Base-by-base conservation (phyloP, 257 asterid genomes). In the Petunia axillaris region DNA sequence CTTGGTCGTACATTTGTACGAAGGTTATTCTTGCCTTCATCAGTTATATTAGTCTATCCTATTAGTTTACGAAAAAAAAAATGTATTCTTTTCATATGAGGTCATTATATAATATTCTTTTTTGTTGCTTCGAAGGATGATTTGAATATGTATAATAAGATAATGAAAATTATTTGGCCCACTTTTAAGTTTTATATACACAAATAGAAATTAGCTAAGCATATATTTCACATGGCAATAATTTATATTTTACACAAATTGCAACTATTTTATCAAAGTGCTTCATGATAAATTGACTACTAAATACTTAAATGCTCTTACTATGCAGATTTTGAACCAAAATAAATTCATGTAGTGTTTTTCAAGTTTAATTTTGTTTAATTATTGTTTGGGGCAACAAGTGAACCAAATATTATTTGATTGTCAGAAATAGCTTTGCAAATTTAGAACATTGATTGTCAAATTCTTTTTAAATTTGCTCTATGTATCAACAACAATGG, bases 201-300 rank as follows among this genome's bases (percentile, higher is more conserved):
- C 7, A 71, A 71, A 38, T 71, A 4, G 60, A 53, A 71, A 73
- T 73, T 35, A 73, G 4, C 52, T 73, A 73, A 46, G 35, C 44
- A 73, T 35, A 73, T 73, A 50, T 73, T 25, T 50, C 77, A 35
- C 62, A 50, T 73, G 78, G 35, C 78, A 35, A 1, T 73, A 70
- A 25, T 3, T 70, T 46, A 0, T 9, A 16, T 44, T 39, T 0
- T 58, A 41, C 40, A 70, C 77, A 46, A 46, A 25, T 71, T 46
- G 40, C 11, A 73, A 73, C 25, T 71, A 73, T 11, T 71, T 73
- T 2, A 25, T 60, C 43, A 35, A 48, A 11, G 6, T 73, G 46
- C 62, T 25, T 73, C 78, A 73, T 50, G 62, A 73, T 25, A 73
- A 50, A 73, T 73, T 35, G 62, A 73, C 77, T 48, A 35, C 35